Percentiles rank a stretch among this genome's conserved stretches.
Conservation (phyloP, 331 rosid species). For the Cydonia oblonga region DNA sequence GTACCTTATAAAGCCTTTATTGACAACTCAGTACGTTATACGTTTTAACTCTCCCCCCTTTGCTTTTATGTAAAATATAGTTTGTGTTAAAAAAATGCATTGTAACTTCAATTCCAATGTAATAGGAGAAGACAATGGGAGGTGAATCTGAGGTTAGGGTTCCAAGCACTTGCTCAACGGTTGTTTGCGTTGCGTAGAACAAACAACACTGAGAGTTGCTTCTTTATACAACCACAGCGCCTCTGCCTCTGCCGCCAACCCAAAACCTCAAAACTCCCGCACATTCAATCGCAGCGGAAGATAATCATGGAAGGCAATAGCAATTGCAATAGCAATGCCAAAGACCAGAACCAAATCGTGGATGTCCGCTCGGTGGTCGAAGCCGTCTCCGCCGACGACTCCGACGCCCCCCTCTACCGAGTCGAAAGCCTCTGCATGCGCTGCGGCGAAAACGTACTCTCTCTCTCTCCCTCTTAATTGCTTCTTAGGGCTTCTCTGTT, state of each 20-base stretch:
- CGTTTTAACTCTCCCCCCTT: too few species aligned
- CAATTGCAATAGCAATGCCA: neutral
- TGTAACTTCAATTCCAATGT: too few species aligned
- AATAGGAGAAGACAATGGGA: too few species aligned
- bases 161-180: too few species aligned
- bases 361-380: slow-evolving; percentile 79
- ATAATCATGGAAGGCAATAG: slow-evolving; percentile 13
- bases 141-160: too few species aligned
- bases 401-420: slow-evolving; percentile 51
- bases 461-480: neutral
- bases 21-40: accelerated
- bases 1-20: too few species aligned
- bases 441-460: slow-evolving; percentile 53
- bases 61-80: too few species aligned
- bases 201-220: too few species aligned
- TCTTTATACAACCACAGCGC: too few species aligned
- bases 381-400: slow-evolving; percentile 56
- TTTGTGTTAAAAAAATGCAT: too few species aligned
- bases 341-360: slow-evolving; percentile 33
- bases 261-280: neutral
- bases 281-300: neutral
- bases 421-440: slow-evolving; percentile 96
- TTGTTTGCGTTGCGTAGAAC: too few species aligned
- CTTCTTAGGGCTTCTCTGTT: too few species aligned
- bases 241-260: neutral